Conservation (phyloP, 345 rosid species). For the Melaleuca alternifolia region DNA sequence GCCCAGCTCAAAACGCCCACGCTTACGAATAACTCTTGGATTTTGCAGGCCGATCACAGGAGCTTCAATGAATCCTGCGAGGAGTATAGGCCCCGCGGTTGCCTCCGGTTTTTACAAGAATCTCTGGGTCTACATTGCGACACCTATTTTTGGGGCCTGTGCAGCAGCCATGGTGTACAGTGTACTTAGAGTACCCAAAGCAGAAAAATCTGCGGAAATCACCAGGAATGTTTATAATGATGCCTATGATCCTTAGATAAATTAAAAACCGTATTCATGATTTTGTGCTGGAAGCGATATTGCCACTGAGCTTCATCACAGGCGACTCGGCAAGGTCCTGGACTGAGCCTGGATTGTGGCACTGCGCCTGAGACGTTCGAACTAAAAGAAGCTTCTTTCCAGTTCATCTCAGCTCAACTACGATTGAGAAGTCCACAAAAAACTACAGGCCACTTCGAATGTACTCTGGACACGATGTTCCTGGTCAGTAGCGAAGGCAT, state of each 20-base stretch:
- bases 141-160: conserved; percentile 35
- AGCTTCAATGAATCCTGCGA: conserved; percentile 52
- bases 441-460: not conserved
- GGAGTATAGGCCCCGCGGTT: conserved; percentile 44
- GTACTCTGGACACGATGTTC: not conserved
- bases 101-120: conserved; percentile 29
- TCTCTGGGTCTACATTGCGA: conserved; percentile 27
- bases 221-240: conserved; percentile 11
- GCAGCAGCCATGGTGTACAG: conserved; percentile 18
- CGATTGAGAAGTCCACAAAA: not conserved
- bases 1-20: too few relatives aligned
- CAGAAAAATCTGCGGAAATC: conserved; percentile 7
- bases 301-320: not conserved
- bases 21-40: not conserved
- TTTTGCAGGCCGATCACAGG: conserved; percentile 41
- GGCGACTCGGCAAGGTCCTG: not conserved
- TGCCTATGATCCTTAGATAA: conserved; percentile 16
- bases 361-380: not conserved
- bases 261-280: not conserved
- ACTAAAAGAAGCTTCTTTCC: not conserved
- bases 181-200: conserved; percentile 17
- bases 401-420: not conserved
- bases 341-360: not conserved
- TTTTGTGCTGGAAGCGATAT: not conserved
- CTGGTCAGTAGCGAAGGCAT: not conserved